phyloP scores from a whole-genome alignment of 2,329 filamentous ascomycete genomes.

The Alternaria sp. region DNA sequence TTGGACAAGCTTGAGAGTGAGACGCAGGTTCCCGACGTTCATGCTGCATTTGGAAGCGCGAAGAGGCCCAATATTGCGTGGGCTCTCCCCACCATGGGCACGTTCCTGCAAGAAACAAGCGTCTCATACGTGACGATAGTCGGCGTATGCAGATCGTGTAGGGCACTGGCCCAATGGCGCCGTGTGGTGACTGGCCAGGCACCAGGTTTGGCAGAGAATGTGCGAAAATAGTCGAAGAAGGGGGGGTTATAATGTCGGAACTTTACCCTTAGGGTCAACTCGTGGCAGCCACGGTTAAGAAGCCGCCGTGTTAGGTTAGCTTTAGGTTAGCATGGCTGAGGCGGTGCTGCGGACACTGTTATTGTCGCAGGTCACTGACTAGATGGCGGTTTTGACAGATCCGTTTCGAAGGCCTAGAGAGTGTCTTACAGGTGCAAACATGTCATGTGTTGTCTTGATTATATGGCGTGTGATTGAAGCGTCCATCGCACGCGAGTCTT shows the following conservation, averaged over 20 bases:
- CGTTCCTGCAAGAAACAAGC: slow-evolving; percentile 32
- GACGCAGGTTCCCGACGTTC: slow-evolving; percentile 29
- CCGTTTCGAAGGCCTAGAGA: slow-evolving; percentile 1
- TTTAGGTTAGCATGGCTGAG: slow-evolving; percentile 17
- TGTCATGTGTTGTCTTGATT: not conserved
- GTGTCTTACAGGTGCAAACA: not conserved
- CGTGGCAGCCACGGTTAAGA: slow-evolving; percentile 17
- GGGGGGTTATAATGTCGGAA: slow-evolving; percentile 31
- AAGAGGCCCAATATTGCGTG: slow-evolving; percentile 22
- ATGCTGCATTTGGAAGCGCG: slow-evolving; percentile 26
- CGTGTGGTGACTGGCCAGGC: slow-evolving; percentile 18
- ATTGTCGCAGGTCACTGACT: slow-evolving; percentile 30
- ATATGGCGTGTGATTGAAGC: not conserved
- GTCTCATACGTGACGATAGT: slow-evolving; percentile 34
- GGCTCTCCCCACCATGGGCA: slow-evolving; percentile 17
- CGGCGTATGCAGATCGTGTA: slow-evolving; percentile 27
- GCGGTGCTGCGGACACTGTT: slow-evolving; percentile 17
- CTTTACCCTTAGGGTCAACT: slow-evolving; percentile 26
- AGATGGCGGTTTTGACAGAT: slow-evolving; percentile 22
- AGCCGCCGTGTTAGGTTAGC: slow-evolving; percentile 22
- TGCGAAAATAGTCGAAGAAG: slow-evolving; percentile 21
- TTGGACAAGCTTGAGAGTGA: slow-evolving; percentile 17
- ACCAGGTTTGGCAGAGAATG: slow-evolving; percentile 10
- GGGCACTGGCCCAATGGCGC: slow-evolving; percentile 21
- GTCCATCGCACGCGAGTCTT: slow-evolving; percentile 2